These are phyloP conservation scores for Suillus clintonianus DNA, from an alignment of 768 basidiomycete genomes.

Conservation along the genomic window DNA sequence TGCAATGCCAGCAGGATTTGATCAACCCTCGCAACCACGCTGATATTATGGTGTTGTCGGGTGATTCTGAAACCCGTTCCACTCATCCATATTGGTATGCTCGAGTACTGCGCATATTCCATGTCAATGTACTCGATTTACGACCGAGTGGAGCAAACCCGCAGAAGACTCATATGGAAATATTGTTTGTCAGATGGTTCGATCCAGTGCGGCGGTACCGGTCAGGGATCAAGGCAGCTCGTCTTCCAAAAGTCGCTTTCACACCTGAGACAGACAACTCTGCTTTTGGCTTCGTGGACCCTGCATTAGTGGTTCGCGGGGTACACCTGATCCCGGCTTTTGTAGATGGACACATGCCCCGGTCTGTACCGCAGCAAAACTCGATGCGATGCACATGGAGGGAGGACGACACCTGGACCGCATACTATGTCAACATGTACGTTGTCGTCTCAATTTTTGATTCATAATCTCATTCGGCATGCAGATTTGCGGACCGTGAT, in stretches of 20 bases:
- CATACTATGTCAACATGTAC: conserved; percentile 32
- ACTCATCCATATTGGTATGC: conserved; percentile 42
- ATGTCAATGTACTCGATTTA: conserved; percentile 2
- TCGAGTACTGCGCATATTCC: conserved; percentile 34
- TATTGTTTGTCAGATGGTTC: conserved; percentile 46
- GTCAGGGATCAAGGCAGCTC: conserved; percentile 28
- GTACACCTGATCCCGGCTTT: conserved; percentile 48
- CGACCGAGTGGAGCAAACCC: conserved; percentile 1
- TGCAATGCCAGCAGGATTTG: conserved; percentile 22
- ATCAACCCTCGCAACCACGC: conserved; percentile 31
- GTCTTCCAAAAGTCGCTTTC: conserved; percentile 38
- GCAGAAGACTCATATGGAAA: conserved; percentile 29
- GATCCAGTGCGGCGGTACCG: conserved; percentile 21
- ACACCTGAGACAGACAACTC: conserved; percentile 14
- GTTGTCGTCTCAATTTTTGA: not conserved
- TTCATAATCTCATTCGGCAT: not conserved
- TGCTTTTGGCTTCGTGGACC: conserved; percentile 50
- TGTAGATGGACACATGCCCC: conserved; percentile 9
- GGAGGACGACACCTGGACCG: conserved; percentile 17
- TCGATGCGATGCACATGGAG: not conserved
- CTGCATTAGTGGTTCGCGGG: conserved; percentile 37
- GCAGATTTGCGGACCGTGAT: conserved; percentile 21
- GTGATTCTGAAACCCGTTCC: conserved; percentile 14
- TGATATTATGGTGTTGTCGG: conserved; percentile 37
- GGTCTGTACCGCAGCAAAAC: conserved; percentile 2